These are phyloP conservation scores for Heterobasidion occidentale DNA, from an alignment of 1,284 basidiomycete genomes.

Conservation along the genomic window DNA sequence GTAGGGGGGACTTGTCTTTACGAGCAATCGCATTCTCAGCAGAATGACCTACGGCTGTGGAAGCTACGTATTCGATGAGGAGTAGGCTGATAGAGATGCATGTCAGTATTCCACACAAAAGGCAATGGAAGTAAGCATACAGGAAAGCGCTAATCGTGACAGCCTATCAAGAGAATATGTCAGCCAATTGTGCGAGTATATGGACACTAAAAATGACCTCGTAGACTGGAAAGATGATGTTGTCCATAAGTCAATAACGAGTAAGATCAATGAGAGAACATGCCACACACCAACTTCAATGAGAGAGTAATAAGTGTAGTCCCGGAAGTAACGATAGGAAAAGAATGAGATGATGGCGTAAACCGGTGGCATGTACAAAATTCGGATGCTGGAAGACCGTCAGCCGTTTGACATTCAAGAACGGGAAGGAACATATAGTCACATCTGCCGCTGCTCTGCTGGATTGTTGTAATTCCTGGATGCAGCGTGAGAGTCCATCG, in stretches of 20 bases:
- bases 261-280: not conserved
- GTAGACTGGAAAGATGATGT: conserved; percentile 25
- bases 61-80: conserved; percentile 79
- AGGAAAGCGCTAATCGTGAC: conserved; percentile 74
- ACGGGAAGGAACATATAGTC: conserved; percentile 16
- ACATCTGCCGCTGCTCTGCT: conserved; percentile 72
- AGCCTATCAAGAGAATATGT: conserved; percentile 34
- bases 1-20: conserved; percentile 75
- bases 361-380: conserved; percentile 74
- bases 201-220: conserved; percentile 26
- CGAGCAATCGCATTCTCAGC: conserved; percentile 61
- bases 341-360: conserved; percentile 87
- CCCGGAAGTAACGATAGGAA: conserved; percentile 78
- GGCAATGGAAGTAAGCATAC: conserved; percentile 27
- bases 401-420: not conserved
- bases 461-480: conserved; percentile 59
- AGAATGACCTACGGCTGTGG: conserved; percentile 50
- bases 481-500: not conserved
- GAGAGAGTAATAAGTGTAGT: conserved; percentile 78
- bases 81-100: conserved; percentile 44
- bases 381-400: conserved; percentile 44
- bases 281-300: conserved; percentile 54
- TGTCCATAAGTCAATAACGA: not conserved
- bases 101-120: not conserved
- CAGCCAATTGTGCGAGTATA: not conserved